These are phyloP conservation scores for Trypanosoma theileri DNA, from an alignment of 208 protist genomes.

Conservation along the genomic window DNA sequence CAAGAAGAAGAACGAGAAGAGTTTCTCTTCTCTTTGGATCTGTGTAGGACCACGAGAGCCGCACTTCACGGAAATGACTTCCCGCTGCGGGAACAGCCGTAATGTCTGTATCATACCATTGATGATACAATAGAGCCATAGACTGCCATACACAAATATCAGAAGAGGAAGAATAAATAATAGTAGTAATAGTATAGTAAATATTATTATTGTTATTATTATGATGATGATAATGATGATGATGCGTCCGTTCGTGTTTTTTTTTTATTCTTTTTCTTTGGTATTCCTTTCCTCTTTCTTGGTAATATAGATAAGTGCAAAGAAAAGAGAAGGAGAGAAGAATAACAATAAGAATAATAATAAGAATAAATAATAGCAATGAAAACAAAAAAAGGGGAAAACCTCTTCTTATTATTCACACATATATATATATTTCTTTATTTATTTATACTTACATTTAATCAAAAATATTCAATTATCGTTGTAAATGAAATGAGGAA, in stretches of 20 bases:
- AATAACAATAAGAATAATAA: background rate
- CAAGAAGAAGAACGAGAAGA: constrained; percentile 18
- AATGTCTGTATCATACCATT: constrained; percentile 22
- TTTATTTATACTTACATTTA: too few relatives aligned
- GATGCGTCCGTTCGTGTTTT: too few relatives aligned
- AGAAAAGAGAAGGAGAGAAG: background rate
- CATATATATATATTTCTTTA: too few relatives aligned
- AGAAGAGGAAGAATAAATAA: background rate
- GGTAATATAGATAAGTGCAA: background rate
- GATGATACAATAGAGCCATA: constrained; percentile 28
- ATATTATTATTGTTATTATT: background rate
- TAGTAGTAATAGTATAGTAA: constrained; percentile 1
- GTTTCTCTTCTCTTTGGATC: constrained; percentile 22
- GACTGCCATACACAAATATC: background rate
- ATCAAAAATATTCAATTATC: too few relatives aligned
- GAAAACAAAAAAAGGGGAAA: too few relatives aligned
- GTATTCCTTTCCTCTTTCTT: background rate
- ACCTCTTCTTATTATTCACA: too few relatives aligned
- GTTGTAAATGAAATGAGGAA: too few relatives aligned
- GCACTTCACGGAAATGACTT: constrained; percentile 17
- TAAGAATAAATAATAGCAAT: background rate
- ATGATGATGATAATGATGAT: too few relatives aligned
- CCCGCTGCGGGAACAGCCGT: background rate
- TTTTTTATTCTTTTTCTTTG: background rate
- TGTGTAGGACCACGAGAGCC: constrained; percentile 29